Conservation (phyloP, 1,284 basidiomycete species). For the Neotropicomus parvogracilis region DNA sequence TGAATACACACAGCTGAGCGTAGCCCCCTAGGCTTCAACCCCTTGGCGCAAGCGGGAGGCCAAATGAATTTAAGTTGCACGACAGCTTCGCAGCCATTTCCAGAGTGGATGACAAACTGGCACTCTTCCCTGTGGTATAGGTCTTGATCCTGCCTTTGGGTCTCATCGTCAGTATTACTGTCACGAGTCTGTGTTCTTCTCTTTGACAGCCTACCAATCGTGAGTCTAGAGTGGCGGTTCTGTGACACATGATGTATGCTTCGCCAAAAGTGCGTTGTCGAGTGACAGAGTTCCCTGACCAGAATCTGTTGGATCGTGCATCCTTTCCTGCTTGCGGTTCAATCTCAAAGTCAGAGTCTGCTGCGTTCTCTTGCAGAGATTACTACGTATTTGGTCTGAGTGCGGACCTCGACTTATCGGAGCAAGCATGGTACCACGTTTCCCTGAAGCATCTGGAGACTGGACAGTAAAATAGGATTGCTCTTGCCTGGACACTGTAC, state of each 20-base stretch:
- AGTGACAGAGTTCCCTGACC: slow-evolving; percentile 60
- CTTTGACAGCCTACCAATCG: slow-evolving; percentile 16
- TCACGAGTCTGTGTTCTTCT: background rate
- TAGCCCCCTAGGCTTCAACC: slow-evolving; percentile 66
- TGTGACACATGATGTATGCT: slow-evolving; percentile 24
- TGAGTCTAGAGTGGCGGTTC: slow-evolving; percentile 6
- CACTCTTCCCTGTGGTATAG: slow-evolving; percentile 35
- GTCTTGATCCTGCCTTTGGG: slow-evolving; percentile 40
- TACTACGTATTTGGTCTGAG: slow-evolving; percentile 38
- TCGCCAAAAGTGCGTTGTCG: slow-evolving; percentile 46
- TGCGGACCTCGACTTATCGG: too few species aligned
- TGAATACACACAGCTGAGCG: too few species aligned
- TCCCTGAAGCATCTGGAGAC: background rate
- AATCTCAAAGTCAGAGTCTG: background rate
- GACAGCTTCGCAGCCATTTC: slow-evolving; percentile 46
- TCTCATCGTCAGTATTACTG: slow-evolving; percentile 36
- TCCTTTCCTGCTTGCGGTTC: slow-evolving; percentile 13
- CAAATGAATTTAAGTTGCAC: slow-evolving; percentile 42
- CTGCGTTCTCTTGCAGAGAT: slow-evolving; percentile 32
- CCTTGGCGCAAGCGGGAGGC: slow-evolving; percentile 35
- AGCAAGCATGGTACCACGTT: slow-evolving; percentile 35
- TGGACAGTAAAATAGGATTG: slow-evolving; percentile 37
- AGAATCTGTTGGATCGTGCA: slow-evolving; percentile 71
- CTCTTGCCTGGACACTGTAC: slow-evolving; percentile 60
- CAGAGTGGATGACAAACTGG: slow-evolving; percentile 22